A percentile compares a stretch with the other conserved stretches of the same genome.
Conservation (phyloP, 1,139 yeast species). For the Pichia sp. region DNA sequence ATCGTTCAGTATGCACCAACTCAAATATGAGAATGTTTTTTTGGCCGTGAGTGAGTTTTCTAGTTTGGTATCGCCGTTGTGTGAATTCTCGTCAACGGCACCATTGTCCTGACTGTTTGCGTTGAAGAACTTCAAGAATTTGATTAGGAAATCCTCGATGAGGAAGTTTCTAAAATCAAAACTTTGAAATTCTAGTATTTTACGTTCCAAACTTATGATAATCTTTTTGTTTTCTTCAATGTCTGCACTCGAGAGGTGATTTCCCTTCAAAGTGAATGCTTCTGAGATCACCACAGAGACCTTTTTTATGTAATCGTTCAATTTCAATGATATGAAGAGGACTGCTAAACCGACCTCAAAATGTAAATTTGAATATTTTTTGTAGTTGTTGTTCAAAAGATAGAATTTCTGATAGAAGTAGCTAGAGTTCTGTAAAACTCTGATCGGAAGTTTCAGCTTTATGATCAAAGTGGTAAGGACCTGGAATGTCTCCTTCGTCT, state of each 20-base stretch:
- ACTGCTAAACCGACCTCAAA: slow-evolving; percentile 66
- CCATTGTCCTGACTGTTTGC: background rate
- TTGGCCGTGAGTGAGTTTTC: slow-evolving; percentile 27
- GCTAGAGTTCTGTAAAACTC: slow-evolving; percentile 64
- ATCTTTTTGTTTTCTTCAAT: slow-evolving; percentile 49
- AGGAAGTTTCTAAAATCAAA: slow-evolving; percentile 57
- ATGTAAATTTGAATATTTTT: slow-evolving; percentile 34
- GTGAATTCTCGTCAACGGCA: slow-evolving; percentile 26
- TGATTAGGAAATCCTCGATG: slow-evolving; percentile 71
- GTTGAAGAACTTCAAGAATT: slow-evolving; percentile 53
- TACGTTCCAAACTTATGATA: slow-evolving; percentile 58
- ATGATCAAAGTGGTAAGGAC: slow-evolving; percentile 51
- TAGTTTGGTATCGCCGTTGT: background rate
- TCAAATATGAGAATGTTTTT: slow-evolving; percentile 42
- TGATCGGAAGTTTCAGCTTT: slow-evolving; percentile 57
- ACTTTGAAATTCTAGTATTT: slow-evolving; percentile 40
- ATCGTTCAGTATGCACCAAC: slow-evolving; percentile 79
- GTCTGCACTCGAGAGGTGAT: slow-evolving; percentile 25
- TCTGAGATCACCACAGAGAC: slow-evolving; percentile 53
- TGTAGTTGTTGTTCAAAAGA: slow-evolving; percentile 54
- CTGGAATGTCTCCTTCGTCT: slow-evolving; percentile 50
- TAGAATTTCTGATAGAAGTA: slow-evolving; percentile 69
- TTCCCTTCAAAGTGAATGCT: slow-evolving; percentile 32
- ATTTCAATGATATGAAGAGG: slow-evolving; percentile 74
- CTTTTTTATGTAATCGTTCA: slow-evolving; percentile 86